A percentile compares a stretch with the other conserved stretches of the same genome.
Conservation (phyloP, 2,329 filamentous ascomycete genomes). For the Epichloe bromicola region DNA sequence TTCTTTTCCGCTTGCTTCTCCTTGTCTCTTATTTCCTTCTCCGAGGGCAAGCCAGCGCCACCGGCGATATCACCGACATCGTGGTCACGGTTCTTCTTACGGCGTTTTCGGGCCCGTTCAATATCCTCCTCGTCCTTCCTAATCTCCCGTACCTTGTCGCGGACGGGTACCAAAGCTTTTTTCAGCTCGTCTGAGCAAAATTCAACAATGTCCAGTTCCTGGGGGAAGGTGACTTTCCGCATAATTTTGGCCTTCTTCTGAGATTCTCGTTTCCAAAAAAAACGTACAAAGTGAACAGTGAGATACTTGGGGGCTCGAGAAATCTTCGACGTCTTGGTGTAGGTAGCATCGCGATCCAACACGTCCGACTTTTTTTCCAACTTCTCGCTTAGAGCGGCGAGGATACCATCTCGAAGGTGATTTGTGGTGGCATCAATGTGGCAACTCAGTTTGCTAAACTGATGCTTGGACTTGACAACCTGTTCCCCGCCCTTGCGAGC, state of each 20-base stretch:
- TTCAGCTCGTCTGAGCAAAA: slow-evolving; percentile 88
- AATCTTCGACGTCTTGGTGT: slow-evolving; percentile 86
- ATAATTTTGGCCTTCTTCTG: slow-evolving; percentile 99
- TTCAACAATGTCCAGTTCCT: slow-evolving; percentile 84
- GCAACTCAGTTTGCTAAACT: slow-evolving; percentile 82
- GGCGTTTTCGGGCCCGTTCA: slow-evolving; percentile 80
- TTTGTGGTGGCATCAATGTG: slow-evolving; percentile 83
- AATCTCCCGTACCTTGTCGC: slow-evolving; percentile 90
- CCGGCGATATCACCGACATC: slow-evolving; percentile 32
- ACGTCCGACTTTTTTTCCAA: slow-evolving; percentile 77
- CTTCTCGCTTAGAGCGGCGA: slow-evolving; percentile 70
- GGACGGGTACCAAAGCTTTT: slow-evolving; percentile 76
- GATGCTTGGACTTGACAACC: slow-evolving; percentile 52
- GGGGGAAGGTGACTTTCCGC: slow-evolving; percentile 92
- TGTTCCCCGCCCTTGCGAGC: slow-evolving; percentile 66
- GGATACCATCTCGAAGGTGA: slow-evolving; percentile 78
- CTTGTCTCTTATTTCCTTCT: slow-evolving; percentile 38
- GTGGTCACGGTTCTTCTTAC: slow-evolving; percentile 52
- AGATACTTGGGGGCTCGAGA: slow-evolving; percentile 87
- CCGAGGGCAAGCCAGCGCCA: slow-evolving; percentile 34
- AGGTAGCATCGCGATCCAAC: slow-evolving; percentile 65
- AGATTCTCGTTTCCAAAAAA: slow-evolving; percentile 96
- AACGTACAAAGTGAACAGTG: slow-evolving; percentile 92
- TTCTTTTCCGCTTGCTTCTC: slow-evolving; percentile 32
- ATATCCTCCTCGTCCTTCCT: slow-evolving; percentile 91